Conservation (phyloP, 75 land plant species). For the Larix kaempferi region DNA sequence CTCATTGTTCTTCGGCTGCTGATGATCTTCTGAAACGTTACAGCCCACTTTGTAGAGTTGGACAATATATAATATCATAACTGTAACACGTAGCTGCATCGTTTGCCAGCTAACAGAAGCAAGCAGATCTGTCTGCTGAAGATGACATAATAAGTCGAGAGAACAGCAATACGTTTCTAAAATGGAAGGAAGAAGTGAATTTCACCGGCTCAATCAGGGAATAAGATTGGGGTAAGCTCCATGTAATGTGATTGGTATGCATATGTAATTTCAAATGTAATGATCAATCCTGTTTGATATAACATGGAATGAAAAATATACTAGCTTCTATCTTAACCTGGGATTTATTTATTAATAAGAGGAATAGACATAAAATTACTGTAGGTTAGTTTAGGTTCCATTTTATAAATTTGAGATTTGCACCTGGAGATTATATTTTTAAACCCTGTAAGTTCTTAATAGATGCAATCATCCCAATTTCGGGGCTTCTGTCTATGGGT, state of each 20-base stretch:
- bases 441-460: too few species aligned
- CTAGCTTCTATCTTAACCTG: too few species aligned
- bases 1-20: too few species aligned
- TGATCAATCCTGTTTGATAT: background rate
- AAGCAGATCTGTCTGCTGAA: background rate
- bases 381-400: background rate
- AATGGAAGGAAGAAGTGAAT: slow-evolving; percentile 4
- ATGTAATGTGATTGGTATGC: background rate
- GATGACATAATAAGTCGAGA: background rate
- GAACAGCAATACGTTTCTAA: background rate
- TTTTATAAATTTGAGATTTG: background rate
- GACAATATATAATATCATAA: background rate
- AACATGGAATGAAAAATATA: background rate
- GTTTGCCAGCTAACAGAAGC: background rate
- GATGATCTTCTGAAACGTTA: background rate
- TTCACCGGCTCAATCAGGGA: background rate
- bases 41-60: background rate
- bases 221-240: background rate
- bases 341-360: background rate
- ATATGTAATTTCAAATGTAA: background rate
- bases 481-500: too few species aligned
- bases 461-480: too few species aligned
- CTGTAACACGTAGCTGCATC: background rate
- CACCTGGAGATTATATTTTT: too few species aligned
- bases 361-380: background rate